Evolutionary conservation across 2,329 filamentous ascomycete species (phyloP).

Genomic region (Pseudofabraea citricarpa): DNA sequence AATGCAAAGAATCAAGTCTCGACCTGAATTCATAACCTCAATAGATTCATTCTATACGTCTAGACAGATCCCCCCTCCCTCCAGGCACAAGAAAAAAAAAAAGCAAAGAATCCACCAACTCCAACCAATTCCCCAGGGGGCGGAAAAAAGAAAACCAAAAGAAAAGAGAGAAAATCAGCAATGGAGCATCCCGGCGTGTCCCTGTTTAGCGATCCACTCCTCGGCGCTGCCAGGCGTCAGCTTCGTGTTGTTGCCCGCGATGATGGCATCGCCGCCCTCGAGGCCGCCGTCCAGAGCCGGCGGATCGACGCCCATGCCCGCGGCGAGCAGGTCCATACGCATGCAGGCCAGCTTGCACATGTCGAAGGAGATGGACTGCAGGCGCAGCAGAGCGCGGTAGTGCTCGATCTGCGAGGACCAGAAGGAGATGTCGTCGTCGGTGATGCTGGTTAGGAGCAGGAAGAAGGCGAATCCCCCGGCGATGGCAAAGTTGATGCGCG

Average conservation of each 20-base stretch:
- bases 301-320: conserved; percentile 15
- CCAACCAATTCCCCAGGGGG: neutral
- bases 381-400: conserved; percentile 15
- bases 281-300: conserved; percentile 2
- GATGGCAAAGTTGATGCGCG: conserved; percentile 18
- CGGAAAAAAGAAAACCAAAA: neutral
- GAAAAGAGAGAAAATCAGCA: too few species aligned
- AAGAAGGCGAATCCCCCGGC: conserved; percentile 21
- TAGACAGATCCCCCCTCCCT: too few species aligned
- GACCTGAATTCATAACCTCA: too few species aligned
- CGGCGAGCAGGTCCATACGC: conserved; percentile 19
- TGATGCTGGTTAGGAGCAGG: conserved; percentile 19
- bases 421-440: conserved; percentile 17
- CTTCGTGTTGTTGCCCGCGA: conserved; percentile 1
- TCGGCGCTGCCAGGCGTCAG: conserved; percentile 12
- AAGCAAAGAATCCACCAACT: neutral
- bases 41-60: too few species aligned
- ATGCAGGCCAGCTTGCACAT: conserved; percentile 18
- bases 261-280: neutral
- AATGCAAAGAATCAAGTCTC: too few species aligned
- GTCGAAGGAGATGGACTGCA: conserved; percentile 13
- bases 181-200: conserved; percentile 12
- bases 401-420: conserved; percentile 19
- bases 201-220: conserved; percentile 17
- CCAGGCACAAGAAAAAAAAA: too few species aligned